Percentiles rank a stretch among this genome's conserved stretches.
Conservation (phyloP, 2,329 filamentous ascomycete species). For the Ilyonectria sp. region DNA sequence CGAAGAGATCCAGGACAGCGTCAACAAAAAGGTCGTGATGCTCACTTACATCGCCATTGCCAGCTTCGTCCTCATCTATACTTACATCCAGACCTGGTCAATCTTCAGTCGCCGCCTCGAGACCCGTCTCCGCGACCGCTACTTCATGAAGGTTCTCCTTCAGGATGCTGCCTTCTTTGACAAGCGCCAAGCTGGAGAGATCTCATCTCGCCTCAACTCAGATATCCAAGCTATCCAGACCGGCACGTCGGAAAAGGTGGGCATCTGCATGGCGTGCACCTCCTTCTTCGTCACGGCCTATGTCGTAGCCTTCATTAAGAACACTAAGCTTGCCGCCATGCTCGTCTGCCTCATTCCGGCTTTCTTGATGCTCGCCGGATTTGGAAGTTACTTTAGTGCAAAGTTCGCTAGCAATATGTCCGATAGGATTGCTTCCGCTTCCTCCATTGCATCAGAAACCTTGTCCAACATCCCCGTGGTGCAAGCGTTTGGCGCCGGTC, state of each 20-base stretch:
- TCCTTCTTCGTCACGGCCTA: slow-evolving; percentile 79
- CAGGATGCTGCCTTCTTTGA: slow-evolving; percentile 78
- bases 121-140: slow-evolving; percentile 73
- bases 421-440: slow-evolving; percentile 69
- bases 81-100: slow-evolving; percentile 75
- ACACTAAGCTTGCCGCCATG: slow-evolving; percentile 74
- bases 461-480: slow-evolving; percentile 74
- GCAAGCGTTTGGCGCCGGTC: slow-evolving; percentile 74
- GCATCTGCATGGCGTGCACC: slow-evolving; percentile 72
- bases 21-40: slow-evolving; percentile 72
- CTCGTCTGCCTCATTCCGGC: slow-evolving; percentile 75
- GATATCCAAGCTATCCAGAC: slow-evolving; percentile 78
- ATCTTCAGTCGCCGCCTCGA: slow-evolving; percentile 75
- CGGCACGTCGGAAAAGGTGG: slow-evolving; percentile 80
- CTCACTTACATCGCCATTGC: slow-evolving; percentile 76
- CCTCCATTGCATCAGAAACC: slow-evolving; percentile 74
- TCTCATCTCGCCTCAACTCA: slow-evolving; percentile 74
- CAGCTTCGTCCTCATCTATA: slow-evolving; percentile 75
- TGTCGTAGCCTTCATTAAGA: slow-evolving; percentile 76
- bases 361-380: slow-evolving; percentile 71
- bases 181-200: slow-evolving; percentile 72
- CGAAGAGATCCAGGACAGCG: slow-evolving; percentile 55
- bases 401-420: slow-evolving; percentile 67
- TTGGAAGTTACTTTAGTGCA: slow-evolving; percentile 68
- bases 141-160: slow-evolving; percentile 70